Percentiles rank a stretch among this genome's conserved stretches.
Evolutionary conservation across 2,329 filamentous ascomycete species (phyloP).

Genomic region (Penicillium brasilianum): DNA sequence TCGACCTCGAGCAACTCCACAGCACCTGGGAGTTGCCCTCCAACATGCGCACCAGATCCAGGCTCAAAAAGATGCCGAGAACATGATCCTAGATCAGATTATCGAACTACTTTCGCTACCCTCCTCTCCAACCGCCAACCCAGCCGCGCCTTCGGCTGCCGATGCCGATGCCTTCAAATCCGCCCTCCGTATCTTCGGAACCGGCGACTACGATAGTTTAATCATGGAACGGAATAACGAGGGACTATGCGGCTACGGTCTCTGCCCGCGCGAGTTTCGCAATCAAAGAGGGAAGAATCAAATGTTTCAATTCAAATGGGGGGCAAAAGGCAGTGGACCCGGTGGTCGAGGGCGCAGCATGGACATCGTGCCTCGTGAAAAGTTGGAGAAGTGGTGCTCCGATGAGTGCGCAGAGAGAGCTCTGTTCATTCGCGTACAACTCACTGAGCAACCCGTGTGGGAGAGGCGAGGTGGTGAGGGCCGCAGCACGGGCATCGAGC

Average conservation of each 20-base stretch:
- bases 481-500: constrained; percentile 60
- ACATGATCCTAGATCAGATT: constrained; percentile 72
- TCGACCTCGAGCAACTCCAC: constrained; percentile 51
- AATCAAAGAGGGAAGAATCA: constrained; percentile 58
- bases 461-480: constrained; percentile 64
- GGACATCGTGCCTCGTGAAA: constrained; percentile 70
- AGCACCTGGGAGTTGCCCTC: constrained; percentile 67
- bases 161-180: constrained; percentile 70
- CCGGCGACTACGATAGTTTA: constrained; percentile 85
- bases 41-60: constrained; percentile 84
- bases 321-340: constrained; percentile 54
- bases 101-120: constrained; percentile 72
- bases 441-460: constrained; percentile 85
- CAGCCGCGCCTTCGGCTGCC: constrained; percentile 58
- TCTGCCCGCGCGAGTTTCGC: constrained; percentile 72
- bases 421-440: constrained; percentile 85
- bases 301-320: constrained; percentile 70
- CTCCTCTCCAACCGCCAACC: constrained; percentile 55
- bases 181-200: constrained; percentile 75
- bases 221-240: constrained; percentile 88
- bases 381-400: constrained; percentile 87
- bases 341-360: constrained; percentile 58
- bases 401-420: constrained; percentile 77
- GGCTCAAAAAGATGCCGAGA: constrained; percentile 77
- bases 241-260: constrained; percentile 78